Evolutionary conservation across 2,329 filamentous ascomycete species (phyloP), one percentile per base, ranked within the genome.

Genomic region (Alternaria ethzedia): DNA sequence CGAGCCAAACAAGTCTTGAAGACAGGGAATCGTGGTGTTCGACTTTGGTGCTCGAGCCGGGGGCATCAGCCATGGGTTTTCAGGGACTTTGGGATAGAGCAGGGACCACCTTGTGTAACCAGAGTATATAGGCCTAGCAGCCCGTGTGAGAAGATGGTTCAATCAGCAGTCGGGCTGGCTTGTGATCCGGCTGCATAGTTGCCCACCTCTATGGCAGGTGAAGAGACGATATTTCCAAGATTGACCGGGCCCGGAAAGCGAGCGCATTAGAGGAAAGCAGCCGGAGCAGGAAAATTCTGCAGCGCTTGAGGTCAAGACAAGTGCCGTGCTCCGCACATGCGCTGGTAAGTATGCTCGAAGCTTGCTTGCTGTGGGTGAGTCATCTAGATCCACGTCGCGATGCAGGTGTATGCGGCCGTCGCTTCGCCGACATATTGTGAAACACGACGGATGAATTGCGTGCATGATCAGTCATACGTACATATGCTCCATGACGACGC

Each of bases 311-410:
- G 60, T 64, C 61, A 61, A 49, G 54, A 46, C 66, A 66, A 65
- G 20, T 62, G 52, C 63, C 61, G 64, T 47, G 36, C 63, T 63
- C 36, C 61, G 65, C 51, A 54, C 59, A 30, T 46, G 44, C 21
- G 26, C 49, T 46, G 25, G 47, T 23, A 23, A 50, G 46, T 43
- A 46, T 15, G 41, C 54, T 50, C 54, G 43, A 54, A 52, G 46
- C 59, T 46, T 68, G 64, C 54, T 70, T 64, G 60, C 59, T 57
- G 54, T 65, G 64, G 64, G 66, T 79, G 77, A 79, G 69, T 79
- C 77, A 78, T 68, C 65, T 59, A 59, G 63, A 45, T 71, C 66
- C 75, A 79, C 76, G 74, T 79, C 64, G 74, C 61, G 46, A 54
- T 72, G 71, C 70, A 71, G 67, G 56, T 59, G 60, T 67, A 70